phyloP scores from a whole-genome alignment of 129 eudicot species.

The Dittrichia graveolens region DNA sequence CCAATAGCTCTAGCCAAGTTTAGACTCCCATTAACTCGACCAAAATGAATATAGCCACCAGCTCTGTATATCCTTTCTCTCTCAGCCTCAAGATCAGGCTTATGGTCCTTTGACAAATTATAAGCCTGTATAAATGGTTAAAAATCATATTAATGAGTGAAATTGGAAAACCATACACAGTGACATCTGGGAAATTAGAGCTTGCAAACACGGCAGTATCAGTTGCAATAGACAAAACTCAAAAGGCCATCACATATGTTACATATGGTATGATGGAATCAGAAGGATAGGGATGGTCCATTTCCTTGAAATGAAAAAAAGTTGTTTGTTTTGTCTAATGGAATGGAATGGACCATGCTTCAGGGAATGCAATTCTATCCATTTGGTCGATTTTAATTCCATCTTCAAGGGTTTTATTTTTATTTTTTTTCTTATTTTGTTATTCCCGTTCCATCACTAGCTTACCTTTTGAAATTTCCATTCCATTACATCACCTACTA shows the following conservation, averaged over 20 bases:
- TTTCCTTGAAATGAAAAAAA: constrained; percentile 1
- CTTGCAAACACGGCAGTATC: not conserved
- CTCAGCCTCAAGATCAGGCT: constrained; percentile 81
- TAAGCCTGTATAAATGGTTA: constrained; percentile 57
- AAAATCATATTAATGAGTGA: constrained; percentile 12
- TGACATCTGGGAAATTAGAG: not conserved
- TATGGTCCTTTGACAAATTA: constrained; percentile 82
- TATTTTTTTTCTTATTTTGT: not conserved
- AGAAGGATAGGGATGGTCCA: too few relatives aligned
- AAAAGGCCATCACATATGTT: too few relatives aligned
- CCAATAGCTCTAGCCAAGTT: constrained; percentile 95
- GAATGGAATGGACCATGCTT: not conserved
- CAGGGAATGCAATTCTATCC: constrained; percentile 7
- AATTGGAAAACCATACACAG: not conserved
- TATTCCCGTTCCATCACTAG: not conserved
- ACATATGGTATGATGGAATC: too few relatives aligned
- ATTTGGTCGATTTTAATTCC: not conserved
- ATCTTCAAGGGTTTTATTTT: not conserved
- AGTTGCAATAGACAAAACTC: too few relatives aligned
- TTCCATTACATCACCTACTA: not conserved
- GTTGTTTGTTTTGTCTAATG: constrained; percentile 1
- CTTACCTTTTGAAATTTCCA: too few relatives aligned
- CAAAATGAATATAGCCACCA: constrained; percentile 82
- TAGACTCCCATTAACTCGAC: constrained; percentile 87
- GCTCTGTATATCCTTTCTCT: constrained; percentile 81